Percentiles rank a stretch among this genome's conserved stretches.
Conservation (phyloP, 1,284 basidiomycete genomes). For the Xerocomus amazonicus region DNA sequence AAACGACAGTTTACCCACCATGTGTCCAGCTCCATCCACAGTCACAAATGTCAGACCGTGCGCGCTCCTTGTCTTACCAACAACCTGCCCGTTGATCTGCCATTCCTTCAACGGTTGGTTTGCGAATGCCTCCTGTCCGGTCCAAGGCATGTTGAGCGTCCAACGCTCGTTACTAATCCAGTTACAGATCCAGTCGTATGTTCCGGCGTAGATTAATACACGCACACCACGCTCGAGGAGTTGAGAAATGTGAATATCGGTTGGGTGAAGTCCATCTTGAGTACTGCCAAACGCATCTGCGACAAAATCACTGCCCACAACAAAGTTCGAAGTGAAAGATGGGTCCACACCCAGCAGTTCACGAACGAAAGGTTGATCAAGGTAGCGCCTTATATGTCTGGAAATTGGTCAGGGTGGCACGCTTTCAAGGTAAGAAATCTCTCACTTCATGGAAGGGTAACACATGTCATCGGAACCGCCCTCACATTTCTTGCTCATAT, state of each 20-base stretch:
- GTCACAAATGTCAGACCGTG: constrained; percentile 63
- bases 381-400: constrained; percentile 48
- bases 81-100: constrained; percentile 45
- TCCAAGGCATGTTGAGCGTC: constrained; percentile 62
- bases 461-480: constrained; percentile 35
- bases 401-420: constrained; percentile 1
- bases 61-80: constrained; percentile 55
- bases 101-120: constrained; percentile 50
- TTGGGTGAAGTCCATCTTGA: constrained; percentile 43
- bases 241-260: constrained; percentile 56
- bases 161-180: constrained; percentile 70
- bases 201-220: constrained; percentile 73
- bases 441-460: constrained; percentile 48
- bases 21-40: constrained; percentile 58
- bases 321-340: constrained; percentile 41
- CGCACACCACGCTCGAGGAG: constrained; percentile 73
- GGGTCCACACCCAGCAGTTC: constrained; percentile 55
- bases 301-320: constrained; percentile 38
- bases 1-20: constrained; percentile 41
- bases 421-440: background rate
- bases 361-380: constrained; percentile 44
- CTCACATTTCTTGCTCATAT: constrained; percentile 59
- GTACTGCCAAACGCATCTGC: constrained; percentile 35
- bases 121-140: constrained; percentile 50
- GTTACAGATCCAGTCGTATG: constrained; percentile 74